phyloP scores from a whole-genome alignment of 805 yeast species.

The Yarrowia keelungensis region DNA sequence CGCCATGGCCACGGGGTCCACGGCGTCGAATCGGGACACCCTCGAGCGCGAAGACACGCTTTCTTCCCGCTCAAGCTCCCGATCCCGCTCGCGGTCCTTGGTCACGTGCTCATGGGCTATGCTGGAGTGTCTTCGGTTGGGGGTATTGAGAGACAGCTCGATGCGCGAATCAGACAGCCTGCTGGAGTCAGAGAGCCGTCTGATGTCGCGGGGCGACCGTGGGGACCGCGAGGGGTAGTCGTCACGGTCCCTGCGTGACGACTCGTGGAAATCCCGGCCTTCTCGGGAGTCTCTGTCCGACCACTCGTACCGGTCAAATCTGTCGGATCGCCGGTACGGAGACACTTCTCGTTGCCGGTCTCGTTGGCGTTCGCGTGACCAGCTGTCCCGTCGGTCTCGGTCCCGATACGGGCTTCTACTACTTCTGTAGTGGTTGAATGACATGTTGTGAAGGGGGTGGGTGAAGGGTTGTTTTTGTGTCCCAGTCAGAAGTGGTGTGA shows the following conservation, averaged over 20 bases:
- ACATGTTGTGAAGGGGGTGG: background rate
- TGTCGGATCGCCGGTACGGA: background rate
- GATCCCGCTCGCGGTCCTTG: no score
- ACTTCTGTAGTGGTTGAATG: conserved; percentile 29
- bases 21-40: conserved; percentile 10
- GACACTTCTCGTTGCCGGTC: background rate
- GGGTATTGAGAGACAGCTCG: background rate
- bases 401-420: conserved; percentile 4
- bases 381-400: background rate
- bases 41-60: background rate
- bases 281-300: background rate
- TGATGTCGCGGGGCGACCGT: conserved; percentile 8
- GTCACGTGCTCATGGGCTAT: conserved; percentile 2
- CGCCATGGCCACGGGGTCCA: conserved; percentile 47
- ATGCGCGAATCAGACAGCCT: conserved; percentile 1
- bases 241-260: background rate
- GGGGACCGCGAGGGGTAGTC: background rate
- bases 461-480: background rate
- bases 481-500: no score
- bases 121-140: background rate
- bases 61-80: no score
- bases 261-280: background rate
- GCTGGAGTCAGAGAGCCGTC: conserved; percentile 15
- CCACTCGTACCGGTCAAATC: background rate
- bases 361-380: background rate